Evolutionary conservation across 176 grass and related monocot species (phyloP).

Genomic region (Coix lacrymajobi): DNA sequence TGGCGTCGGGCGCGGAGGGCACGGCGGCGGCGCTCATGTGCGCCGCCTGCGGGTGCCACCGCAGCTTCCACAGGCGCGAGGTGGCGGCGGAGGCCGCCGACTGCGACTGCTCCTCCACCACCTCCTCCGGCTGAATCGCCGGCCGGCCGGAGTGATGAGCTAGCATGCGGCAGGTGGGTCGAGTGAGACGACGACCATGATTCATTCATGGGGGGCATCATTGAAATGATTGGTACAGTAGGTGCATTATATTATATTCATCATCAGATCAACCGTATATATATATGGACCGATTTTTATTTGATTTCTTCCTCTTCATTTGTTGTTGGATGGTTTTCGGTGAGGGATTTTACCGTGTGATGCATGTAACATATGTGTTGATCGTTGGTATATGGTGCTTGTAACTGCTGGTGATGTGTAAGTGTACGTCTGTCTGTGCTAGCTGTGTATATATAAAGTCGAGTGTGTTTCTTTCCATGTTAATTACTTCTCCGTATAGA

Average conservation of each 20-base stretch:
- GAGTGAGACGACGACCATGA: neutral
- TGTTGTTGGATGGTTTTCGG: neutral
- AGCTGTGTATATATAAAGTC: neutral
- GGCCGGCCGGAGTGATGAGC: too few relatives aligned
- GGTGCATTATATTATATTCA: constrained; percentile 23
- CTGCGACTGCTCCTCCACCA: constrained; percentile 31
- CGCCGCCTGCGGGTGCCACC: constrained; percentile 72
- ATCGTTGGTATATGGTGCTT: neutral
- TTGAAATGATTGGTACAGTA: neutral
- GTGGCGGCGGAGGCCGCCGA: neutral
- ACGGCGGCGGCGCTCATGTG: constrained; percentile 37
- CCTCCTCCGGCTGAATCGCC: constrained; percentile 18
- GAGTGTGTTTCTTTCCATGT: neutral
- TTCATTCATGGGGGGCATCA: neutral
- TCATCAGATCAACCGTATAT: neutral
- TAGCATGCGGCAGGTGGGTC: neutral
- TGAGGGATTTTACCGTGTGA: neutral
- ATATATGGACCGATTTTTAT: neutral
- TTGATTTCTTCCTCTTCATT: neutral
- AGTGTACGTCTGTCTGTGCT: neutral
- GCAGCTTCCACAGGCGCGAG: constrained; percentile 73
- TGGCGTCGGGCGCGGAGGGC: constrained; percentile 47
- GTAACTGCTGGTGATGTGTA: neutral
- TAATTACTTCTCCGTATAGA: neutral
- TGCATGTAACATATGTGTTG: constrained; percentile 14